A percentile compares a stretch with the other conserved stretches of the same genome.
These are phyloP conservation scores for Mycena latifolia DNA, from an alignment of 768 basidiomycete genomes.

Conservation along the genomic window DNA sequence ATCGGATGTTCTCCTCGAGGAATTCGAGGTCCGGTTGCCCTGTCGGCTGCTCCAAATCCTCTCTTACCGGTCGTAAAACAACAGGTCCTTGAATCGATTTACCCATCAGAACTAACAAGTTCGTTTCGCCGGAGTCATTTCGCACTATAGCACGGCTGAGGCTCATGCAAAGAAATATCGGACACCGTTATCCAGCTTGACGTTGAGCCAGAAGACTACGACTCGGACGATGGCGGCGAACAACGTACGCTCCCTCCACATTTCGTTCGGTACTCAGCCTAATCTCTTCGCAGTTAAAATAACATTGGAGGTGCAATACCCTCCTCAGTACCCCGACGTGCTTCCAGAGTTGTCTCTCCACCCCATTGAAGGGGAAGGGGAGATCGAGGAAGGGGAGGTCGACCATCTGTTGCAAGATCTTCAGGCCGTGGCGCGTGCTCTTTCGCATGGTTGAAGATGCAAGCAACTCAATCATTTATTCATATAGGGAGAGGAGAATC, in stretches of 20 bases:
- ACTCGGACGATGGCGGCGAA: conserved; percentile 71
- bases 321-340: conserved; percentile 85
- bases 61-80: conserved; percentile 11
- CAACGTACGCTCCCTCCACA: conserved; percentile 55
- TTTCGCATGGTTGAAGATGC: conserved; percentile 12
- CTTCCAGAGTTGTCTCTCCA: conserved; percentile 81
- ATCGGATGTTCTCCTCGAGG: conserved; percentile 81
- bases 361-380: conserved; percentile 70
- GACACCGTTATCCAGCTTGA: conserved; percentile 86
- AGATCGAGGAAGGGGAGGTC: conserved; percentile 69
- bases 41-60: conserved; percentile 18
- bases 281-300: conserved; percentile 70
- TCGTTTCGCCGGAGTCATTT: conserved; percentile 58
- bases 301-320: conserved; percentile 80
- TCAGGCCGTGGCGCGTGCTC: conserved; percentile 63
- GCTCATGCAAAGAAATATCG: conserved; percentile 80
- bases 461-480: conserved; percentile 17
- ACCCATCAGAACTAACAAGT: conserved; percentile 94
- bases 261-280: conserved; percentile 33
- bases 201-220: conserved; percentile 82
- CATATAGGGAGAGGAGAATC: conserved; percentile 84
- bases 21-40: conserved; percentile 81
- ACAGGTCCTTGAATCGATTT: conserved; percentile 79
- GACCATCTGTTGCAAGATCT: conserved; percentile 68
- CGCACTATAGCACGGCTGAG: conserved; percentile 56